Base-by-base conservation (phyloP, 2,329 filamentous ascomycete species). In the Aspergillus calidoustus region DNA sequence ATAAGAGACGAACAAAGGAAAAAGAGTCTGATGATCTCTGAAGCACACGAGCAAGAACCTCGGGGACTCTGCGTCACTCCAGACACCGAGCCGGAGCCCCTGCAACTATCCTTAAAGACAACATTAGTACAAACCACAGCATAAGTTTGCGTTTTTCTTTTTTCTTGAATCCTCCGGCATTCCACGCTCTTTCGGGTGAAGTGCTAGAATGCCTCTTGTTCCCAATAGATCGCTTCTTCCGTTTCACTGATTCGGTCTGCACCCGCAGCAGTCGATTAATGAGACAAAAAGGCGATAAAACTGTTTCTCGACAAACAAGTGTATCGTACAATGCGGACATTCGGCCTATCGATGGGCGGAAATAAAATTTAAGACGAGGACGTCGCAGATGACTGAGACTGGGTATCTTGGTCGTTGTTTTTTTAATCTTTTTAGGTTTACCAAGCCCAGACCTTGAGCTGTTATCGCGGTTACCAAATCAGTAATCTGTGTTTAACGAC, bases 391-490 rank as follows among this genome's bases (percentile, higher is more conserved):
- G 69, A 71, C 71, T 70, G 72, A 71, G 66, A 72, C 69, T 68
- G 74, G 74, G 72, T 76, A 76, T 74, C 72, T 72, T 72, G 69
- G 68, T 68, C 70, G 69, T 68, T 66, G 65, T 67, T 65, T 68
- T 69, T 69, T 66, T 63, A 66, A 66, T 66, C 59, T 47, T 62
- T 61, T 54, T 57, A 54, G 31, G 51, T 70, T 73, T 89, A 91
- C 82, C 90, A 92, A 66, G 91, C 91, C 91, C 91, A 94, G 77
- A 94, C 88, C 86, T 93, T 93, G 79, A 94, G 89, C 91, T 93
- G 66, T 63, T 74, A 30, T 25, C 31, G 48, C 41, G 44, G 41
- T 58, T 52, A 50, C 25, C 22, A 49, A 17, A 41, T 69, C 61
- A 69, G 66, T 50, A 61, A 30, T 13, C 48, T 30, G 49, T 28